A percentile compares a stretch with the other conserved stretches of the same genome.
These are phyloP conservation scores for Fusarium dimerum DNA, from an alignment of 2,329 filamentous ascomycete species.

Conservation along the genomic window DNA sequence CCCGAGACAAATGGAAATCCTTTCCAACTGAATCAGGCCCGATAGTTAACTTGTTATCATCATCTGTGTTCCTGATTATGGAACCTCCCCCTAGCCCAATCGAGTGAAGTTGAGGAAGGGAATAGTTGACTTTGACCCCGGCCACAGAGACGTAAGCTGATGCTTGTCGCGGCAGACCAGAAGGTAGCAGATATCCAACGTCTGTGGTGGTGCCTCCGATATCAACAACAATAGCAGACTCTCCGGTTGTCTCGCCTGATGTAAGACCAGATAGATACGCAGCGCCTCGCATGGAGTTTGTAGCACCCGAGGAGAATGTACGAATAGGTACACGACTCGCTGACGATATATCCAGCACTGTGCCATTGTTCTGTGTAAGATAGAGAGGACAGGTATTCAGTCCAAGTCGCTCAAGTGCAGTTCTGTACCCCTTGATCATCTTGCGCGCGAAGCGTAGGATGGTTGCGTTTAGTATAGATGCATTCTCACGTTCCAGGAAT, in stretches of 20 bases:
- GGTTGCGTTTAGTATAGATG: constrained; percentile 62
- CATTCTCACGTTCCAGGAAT: constrained; percentile 63
- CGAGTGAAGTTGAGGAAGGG: constrained; percentile 6
- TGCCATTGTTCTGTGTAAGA: constrained; percentile 54
- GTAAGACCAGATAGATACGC: constrained; percentile 49
- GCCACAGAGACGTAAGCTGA: constrained; percentile 9
- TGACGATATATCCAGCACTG: constrained; percentile 41
- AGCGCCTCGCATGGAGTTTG: constrained; percentile 62
- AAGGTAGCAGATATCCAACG: constrained; percentile 7
- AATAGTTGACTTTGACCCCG: constrained; percentile 10
- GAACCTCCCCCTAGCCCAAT: constrained; percentile 18
- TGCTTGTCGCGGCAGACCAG: constrained; percentile 9
- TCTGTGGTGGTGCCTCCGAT: constrained; percentile 14
- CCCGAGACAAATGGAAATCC: constrained; percentile 1
- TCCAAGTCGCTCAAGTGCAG: constrained; percentile 44
- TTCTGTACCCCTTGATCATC: constrained; percentile 56
- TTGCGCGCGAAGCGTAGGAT: constrained; percentile 56
- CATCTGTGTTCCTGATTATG: background rate
- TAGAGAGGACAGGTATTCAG: constrained; percentile 38
- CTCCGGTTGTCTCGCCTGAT: too few relatives aligned
- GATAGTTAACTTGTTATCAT: background rate
- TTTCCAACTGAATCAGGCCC: constrained; percentile 9
- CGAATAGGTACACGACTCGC: constrained; percentile 53
- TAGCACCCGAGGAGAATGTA: constrained; percentile 62
- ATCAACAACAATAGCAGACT: constrained; percentile 4